A percentile compares a stretch with the other conserved stretches of the same genome.
Conservation (phyloP, 2,329 filamentous ascomycete species). For the Fusarium sp. region DNA sequence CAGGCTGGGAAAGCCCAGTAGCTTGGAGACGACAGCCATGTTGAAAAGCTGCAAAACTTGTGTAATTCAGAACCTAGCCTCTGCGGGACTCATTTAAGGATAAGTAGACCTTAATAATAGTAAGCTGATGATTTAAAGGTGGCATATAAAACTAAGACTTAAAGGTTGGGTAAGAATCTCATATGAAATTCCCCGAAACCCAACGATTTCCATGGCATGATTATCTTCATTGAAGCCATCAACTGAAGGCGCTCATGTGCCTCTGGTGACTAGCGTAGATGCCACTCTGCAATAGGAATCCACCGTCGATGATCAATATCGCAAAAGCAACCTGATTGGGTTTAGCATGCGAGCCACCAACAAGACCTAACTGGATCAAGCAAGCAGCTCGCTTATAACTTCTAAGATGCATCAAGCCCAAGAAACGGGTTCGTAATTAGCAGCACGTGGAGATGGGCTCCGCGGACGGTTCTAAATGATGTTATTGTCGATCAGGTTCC, state of each 20-base stretch:
- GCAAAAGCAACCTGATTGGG: conserved; percentile 32
- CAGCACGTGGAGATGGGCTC: background rate
- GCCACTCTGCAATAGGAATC: background rate
- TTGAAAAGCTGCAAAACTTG: background rate
- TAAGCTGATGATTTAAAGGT: background rate
- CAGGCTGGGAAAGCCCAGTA: conserved; percentile 26
- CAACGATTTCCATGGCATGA: background rate
- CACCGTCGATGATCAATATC: conserved; percentile 21
- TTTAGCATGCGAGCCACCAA: conserved; percentile 40
- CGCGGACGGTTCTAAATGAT: background rate
- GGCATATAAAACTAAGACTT: background rate
- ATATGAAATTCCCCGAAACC: background rate
- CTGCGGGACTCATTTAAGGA: background rate
- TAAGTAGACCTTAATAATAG: background rate
- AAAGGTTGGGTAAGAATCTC: background rate
- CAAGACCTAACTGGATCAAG: background rate
- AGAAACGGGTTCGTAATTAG: background rate
- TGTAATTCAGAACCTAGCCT: background rate
- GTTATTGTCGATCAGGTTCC: background rate
- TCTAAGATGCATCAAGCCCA: background rate
- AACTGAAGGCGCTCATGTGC: background rate
- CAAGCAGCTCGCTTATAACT: background rate
- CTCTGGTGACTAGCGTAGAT: background rate
- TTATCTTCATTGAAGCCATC: background rate
- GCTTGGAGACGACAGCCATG: conserved; percentile 26